Base-by-base conservation (phyloP, 805 yeast genomes). In the Wickerhamiella alocasiicola region DNA sequence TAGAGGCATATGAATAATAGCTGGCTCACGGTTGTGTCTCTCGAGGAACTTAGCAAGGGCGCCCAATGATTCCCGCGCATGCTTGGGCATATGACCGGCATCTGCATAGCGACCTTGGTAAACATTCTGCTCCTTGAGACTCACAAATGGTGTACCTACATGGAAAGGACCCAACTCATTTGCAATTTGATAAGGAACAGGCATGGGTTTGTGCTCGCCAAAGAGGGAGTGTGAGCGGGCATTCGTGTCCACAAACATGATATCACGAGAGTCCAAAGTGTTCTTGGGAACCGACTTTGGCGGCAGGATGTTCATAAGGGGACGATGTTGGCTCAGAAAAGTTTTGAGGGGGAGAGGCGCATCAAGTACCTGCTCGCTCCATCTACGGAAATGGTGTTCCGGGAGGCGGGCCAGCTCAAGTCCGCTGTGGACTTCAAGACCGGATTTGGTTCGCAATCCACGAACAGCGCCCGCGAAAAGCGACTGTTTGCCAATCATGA, bases 291-390 rank as follows among this genome's bases (percentile, higher is more conserved):
- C 25, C 6, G 9, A n/a, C 17, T 16, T 13, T 7, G 28, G 16
- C 18, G 27, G 46, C 7, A 28, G 56, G 41, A 64, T 60, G 9
- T 68, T 66, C 45, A 67, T 49, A 28, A 68, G 50, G 2, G 72
- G 72, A 26, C 65, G 59, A 47, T 66, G 65, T 11, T 71, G 69
- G 9, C 71, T 68, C 48, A 66, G 64, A 28, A 68, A 52, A 2
- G 70, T 65, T 31, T 65, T 67, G 17, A 51, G 46, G 19, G 58
- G 54, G 16, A 56, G 49, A 6, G 52, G 42, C 42, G 44, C 39
- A 32, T 45, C 52, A 19, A 29, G 26, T 41, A 49, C 44, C 40
- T 42, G 45, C 20, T 52, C 54, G 36, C 47, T 47, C 52, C 49
- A 46, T 28, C 43, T 47, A 28, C 44, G 45, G 23, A 44, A 42